These are phyloP conservation scores for Gleditsia sinensis DNA, from an alignment of 306 rosid genomes.

Conservation along the genomic window DNA sequence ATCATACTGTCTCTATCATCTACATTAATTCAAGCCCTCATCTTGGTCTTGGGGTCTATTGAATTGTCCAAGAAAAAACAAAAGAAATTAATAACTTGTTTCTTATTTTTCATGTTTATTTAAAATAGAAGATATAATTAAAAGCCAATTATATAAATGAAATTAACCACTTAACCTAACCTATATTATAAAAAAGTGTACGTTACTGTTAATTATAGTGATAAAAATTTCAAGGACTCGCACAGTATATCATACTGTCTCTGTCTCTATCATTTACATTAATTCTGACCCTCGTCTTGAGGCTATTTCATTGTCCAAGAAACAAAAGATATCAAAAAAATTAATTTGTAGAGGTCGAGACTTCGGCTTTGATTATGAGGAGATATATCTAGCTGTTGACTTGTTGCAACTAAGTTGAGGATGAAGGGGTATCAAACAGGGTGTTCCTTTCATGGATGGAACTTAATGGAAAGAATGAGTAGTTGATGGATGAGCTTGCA, in stretches of 20 bases:
- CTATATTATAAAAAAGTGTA: not conserved
- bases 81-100: not conserved
- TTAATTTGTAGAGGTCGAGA: slow-evolving; percentile 23
- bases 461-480: slow-evolving; percentile 26
- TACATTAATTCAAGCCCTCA: not conserved
- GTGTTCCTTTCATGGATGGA: slow-evolving; percentile 40
- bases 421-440: slow-evolving; percentile 3
- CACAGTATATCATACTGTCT: not conserved
- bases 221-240: not conserved
- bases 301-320: not conserved
- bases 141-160: too few species aligned
- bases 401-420: too few species aligned
- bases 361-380: slow-evolving; percentile 19
- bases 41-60: not conserved
- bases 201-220: not conserved
- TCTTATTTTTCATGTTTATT: too few species aligned
- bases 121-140: too few species aligned
- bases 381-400: slow-evolving; percentile 33
- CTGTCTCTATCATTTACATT: not conserved
- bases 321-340: not conserved
- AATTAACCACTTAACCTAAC: not conserved
- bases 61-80: not conserved
- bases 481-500: slow-evolving; percentile 28
- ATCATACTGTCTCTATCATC: not conserved
- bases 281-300: not conserved